A percentile compares a stretch with the other conserved stretches of the same genome.
phyloP scores from a whole-genome alignment of 805 yeast species.

The Yarrowia deformans region DNA sequence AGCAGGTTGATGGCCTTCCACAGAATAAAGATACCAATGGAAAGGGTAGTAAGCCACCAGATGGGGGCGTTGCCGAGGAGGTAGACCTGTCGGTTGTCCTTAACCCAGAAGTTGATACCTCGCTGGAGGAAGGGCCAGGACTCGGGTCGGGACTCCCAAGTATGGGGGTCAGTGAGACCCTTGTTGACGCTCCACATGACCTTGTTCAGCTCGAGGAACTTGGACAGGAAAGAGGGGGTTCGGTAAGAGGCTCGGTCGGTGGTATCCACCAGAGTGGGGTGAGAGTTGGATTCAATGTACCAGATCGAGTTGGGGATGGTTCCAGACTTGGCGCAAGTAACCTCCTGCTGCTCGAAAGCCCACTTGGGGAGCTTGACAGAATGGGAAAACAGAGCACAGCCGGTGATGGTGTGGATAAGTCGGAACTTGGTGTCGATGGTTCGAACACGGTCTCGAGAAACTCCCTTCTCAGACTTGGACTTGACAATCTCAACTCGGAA shows the following conservation, averaged over 20 bases:
- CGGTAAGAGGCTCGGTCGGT: conserved; percentile 51
- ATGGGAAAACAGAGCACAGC: conserved; percentile 79
- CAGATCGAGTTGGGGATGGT: conserved; percentile 69
- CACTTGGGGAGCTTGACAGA: conserved; percentile 76
- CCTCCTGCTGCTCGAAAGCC: conserved; percentile 88
- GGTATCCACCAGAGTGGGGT: conserved; percentile 55
- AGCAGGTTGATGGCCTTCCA: conserved; percentile 48
- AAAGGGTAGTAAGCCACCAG: conserved; percentile 57
- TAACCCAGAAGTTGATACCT: conserved; percentile 67
- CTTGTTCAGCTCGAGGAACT: conserved; percentile 62
- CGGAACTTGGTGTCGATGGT: conserved; percentile 76
- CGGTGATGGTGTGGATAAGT: conserved; percentile 68
- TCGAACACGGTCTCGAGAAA: conserved; percentile 53
- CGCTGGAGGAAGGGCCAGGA: conserved; percentile 68
- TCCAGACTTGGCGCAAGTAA: conserved; percentile 81
- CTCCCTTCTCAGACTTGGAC: conserved; percentile 51
- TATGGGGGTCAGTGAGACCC: conserved; percentile 58
- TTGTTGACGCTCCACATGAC: conserved; percentile 62
- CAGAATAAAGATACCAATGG: conserved; percentile 47
- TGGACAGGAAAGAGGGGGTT: conserved; percentile 56
- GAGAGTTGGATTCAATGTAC: conserved; percentile 65
- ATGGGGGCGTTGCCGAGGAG: conserved; percentile 69
- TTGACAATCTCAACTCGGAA: conserved; percentile 67
- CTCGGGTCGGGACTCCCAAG: conserved; percentile 61
- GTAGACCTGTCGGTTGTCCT: conserved; percentile 58